Conservation (phyloP, 2,329 filamentous ascomycete genomes). For the Trichoderma koningii region DNA sequence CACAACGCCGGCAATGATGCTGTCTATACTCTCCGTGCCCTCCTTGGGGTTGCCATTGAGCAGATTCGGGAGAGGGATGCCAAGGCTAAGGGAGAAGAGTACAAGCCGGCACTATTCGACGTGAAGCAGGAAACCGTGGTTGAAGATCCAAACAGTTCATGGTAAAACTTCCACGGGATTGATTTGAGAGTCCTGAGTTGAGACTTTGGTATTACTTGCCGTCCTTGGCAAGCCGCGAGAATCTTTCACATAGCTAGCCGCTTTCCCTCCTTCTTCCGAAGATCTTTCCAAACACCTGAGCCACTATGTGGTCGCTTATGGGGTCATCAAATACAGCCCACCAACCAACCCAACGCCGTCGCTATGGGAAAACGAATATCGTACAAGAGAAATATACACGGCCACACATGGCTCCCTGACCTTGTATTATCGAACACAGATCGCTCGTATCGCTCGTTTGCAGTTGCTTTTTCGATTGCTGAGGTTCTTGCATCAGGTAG, state of each 20-base stretch:
- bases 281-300: slow-evolving; percentile 17
- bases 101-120: slow-evolving; percentile 25
- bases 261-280: not conserved
- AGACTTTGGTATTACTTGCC: slow-evolving; percentile 24
- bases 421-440: not conserved
- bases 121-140: not conserved
- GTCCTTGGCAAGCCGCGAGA: slow-evolving; percentile 8
- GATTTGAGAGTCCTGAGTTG: slow-evolving; percentile 23
- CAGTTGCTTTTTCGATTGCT: not conserved
- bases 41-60: slow-evolving; percentile 55
- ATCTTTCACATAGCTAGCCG: slow-evolving; percentile 12
- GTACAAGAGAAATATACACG: slow-evolving; percentile 40
- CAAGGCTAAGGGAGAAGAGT: slow-evolving; percentile 28
- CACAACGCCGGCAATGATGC: slow-evolving; percentile 91
- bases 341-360: slow-evolving; percentile 45
- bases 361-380: slow-evolving; percentile 47
- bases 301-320: slow-evolving; percentile 25
- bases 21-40: slow-evolving; percentile 72
- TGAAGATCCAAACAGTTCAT: slow-evolving; percentile 20
- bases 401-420: slow-evolving; percentile 1
- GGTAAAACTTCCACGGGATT: not conserved
- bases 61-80: slow-evolving; percentile 32
- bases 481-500: slow-evolving; percentile 29
- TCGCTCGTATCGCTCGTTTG: slow-evolving; percentile 1
- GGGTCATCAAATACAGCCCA: slow-evolving; percentile 31